Evolutionary conservation across 2,329 filamentous ascomycete genomes (phyloP).

Genomic region (Tolypocladium tropicale): DNA sequence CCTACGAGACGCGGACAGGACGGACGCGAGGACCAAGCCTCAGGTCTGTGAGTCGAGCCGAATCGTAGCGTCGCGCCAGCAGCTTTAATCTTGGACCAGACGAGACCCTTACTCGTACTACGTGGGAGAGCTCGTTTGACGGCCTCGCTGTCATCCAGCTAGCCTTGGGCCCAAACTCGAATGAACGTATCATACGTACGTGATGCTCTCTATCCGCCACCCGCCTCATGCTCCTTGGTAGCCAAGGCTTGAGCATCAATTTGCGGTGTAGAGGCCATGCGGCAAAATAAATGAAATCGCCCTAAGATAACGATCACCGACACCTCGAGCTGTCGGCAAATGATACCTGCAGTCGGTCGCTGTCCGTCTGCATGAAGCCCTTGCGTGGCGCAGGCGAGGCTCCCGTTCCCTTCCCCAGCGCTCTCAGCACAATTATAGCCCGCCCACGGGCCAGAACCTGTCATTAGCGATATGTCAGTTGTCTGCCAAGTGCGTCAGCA

Average conservation of each 20-base stretch:
- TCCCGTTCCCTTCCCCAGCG: not conserved
- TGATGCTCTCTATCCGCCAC: not conserved
- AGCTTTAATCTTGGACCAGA: not conserved
- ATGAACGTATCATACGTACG: not conserved
- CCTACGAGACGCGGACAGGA: not conserved
- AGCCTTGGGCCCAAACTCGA: not conserved
- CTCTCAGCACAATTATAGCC: not conserved
- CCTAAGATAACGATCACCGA: not conserved
- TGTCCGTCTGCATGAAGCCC: not conserved
- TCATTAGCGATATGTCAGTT: not conserved
- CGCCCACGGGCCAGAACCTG: not conserved
- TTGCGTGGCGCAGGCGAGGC: not conserved
- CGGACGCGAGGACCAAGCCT: not conserved
- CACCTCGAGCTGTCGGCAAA: not conserved
- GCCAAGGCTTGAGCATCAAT: not conserved
- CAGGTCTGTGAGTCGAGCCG: not conserved
- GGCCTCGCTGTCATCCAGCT: not conserved
- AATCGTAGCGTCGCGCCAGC: not conserved
- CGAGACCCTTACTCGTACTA: too few relatives aligned
- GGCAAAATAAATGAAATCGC: not conserved
- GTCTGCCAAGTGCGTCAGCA: not conserved
- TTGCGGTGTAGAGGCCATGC: too few relatives aligned
- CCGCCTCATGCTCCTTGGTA: not conserved
- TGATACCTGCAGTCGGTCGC: not conserved
- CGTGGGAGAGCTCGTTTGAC: not conserved